Conservation (phyloP, 352 stramenopile species). For the Phytophthora cryptogea region DNA sequence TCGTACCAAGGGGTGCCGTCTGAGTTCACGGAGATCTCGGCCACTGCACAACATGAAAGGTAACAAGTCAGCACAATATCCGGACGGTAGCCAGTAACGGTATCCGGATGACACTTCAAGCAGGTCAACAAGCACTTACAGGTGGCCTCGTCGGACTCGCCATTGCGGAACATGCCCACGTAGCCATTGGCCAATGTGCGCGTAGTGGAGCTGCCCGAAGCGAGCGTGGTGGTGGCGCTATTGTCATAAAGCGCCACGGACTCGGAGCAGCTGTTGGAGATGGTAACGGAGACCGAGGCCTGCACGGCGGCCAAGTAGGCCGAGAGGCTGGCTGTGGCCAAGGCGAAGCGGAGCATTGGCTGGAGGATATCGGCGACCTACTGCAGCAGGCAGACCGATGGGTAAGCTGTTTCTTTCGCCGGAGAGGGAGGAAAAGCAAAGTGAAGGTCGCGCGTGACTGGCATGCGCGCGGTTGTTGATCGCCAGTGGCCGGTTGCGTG, state of each 20-base stretch:
- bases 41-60: conserved; percentile 31
- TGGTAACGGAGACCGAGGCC: conserved; percentile 43
- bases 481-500: conserved; percentile 11
- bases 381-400: conserved; percentile 11
- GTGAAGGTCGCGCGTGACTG: conserved; percentile 18
- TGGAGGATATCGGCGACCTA: conserved; percentile 26
- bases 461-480: conserved; percentile 20
- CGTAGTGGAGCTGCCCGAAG: conserved; percentile 41
- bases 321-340: conserved; percentile 22
- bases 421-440: conserved; percentile 30
- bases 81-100: background rate
- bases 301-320: conserved; percentile 25
- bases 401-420: conserved; percentile 21
- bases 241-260: conserved; percentile 67
- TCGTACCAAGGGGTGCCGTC: conserved; percentile 56
- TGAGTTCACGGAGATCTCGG: conserved; percentile 52
- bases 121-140: conserved; percentile 19
- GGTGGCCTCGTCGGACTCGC: conserved; percentile 42
- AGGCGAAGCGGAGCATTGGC: conserved; percentile 28
- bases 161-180: conserved; percentile 66
- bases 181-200: conserved; percentile 46
- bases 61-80: conserved; percentile 23
- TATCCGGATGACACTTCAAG: conserved; percentile 18
- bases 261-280: conserved; percentile 50
- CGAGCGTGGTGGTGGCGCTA: conserved; percentile 41